Base-by-base conservation (phyloP, 768 basidiomycete species). In the Podaxis sp. region DNA sequence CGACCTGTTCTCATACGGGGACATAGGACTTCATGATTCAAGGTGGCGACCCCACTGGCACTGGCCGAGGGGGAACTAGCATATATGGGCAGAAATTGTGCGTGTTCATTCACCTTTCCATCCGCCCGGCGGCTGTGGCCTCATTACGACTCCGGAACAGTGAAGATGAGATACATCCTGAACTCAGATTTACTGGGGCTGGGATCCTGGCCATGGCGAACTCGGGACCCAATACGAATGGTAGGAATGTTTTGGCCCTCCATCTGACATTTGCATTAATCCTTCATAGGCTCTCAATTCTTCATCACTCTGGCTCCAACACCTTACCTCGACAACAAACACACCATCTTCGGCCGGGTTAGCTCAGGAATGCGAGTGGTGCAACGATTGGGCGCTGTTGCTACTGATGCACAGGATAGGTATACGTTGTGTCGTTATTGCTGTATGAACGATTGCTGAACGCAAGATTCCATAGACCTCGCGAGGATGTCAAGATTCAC, bases 171-270 rank as follows among this genome's bases (percentile, higher is more conserved):
- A 85, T 98, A 56, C 85, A 93, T 68, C 89, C 93, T 1, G 95
- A 97, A 13, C 76, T 98, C 67, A 81, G 95, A 53, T 98, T 98
- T 78, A 95, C 94, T 2, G 96, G 96, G 17, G 95, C 96, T 47
- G 96, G 96, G 22, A 95, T 98, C 62, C 85, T 98, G 25, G 94
- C 93, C 8, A 94, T 94, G 93, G 97, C 97, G 38, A 99, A 99
- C 76, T 93, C 96, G 50, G 96, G 96, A 11, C 91, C 91, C n/a
- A 93, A 94, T 72, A 90, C 90, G 25, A 94, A 94, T 69, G 90
- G 93, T 85, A 58, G 58, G 77, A 63, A 77, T 15, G 77, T 78
- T 7, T 82, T 50, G 41, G 41, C 68, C 65, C 71, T 84, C 17
- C 59, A 36, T 46, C 17, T 66, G 29, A 51, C 53, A 51, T 12